Percentiles rank a stretch among this genome's conserved stretches.
Evolutionary conservation across 176 grass and related monocot genomes (phyloP).

Genomic region (Oryza officinalis): DNA sequence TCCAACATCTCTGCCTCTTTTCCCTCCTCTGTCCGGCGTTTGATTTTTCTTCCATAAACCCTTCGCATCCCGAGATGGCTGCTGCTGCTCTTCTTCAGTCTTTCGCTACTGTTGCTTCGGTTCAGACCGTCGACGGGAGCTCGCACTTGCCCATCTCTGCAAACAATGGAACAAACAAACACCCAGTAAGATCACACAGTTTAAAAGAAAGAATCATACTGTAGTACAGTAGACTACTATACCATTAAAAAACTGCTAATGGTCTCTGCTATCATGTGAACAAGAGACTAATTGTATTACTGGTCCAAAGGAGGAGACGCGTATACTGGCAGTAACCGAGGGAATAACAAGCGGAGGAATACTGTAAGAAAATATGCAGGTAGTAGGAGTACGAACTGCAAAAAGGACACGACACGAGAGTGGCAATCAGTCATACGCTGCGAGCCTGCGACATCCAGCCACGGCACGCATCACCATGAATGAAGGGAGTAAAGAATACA

Average conservation of each 20-base stretch:
- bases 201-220: background rate
- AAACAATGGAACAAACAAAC: background rate
- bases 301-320: background rate
- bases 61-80: background rate
- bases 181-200: background rate
- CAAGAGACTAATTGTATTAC: background rate
- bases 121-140: slow-evolving; percentile 63
- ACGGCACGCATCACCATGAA: slow-evolving; percentile 35
- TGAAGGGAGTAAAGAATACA: background rate
- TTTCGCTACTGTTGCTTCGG: background rate
- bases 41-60: slow-evolving; percentile 2
- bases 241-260: background rate
- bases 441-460: background rate
- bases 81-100: background rate
- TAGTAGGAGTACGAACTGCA: background rate
- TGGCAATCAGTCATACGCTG: background rate
- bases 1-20: slow-evolving; percentile 5
- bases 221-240: background rate
- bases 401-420: background rate
- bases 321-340: background rate
- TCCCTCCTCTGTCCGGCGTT: background rate
- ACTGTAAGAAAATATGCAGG: background rate
- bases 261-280: slow-evolving; percentile 1
- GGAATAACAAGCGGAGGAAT: background rate
- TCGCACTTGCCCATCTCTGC: slow-evolving; percentile 70